These are phyloP conservation scores for Termitomyces sp. DNA, from an alignment of 768 basidiomycete species.

Conservation along the genomic window DNA sequence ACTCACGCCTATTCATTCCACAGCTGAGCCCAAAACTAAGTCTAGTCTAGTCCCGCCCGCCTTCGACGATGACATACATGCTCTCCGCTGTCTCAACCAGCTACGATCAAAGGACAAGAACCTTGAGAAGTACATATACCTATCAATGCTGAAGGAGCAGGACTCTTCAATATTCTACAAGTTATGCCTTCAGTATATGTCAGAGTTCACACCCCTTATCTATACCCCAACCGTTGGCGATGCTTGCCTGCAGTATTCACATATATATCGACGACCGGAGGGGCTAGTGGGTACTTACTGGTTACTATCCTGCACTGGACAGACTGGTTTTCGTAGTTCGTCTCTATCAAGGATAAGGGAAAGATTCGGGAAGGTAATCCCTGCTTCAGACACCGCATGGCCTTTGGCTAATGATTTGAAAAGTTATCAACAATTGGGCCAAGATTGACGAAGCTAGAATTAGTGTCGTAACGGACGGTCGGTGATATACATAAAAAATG, in stretches of 20 bases:
- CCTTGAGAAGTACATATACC: conserved; percentile 84
- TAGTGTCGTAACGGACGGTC: conserved; percentile 88
- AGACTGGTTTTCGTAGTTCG: conserved; percentile 37
- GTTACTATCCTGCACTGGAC: conserved; percentile 8
- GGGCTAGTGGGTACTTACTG: conserved; percentile 46
- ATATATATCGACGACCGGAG: conserved; percentile 71
- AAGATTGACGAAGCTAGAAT: conserved; percentile 74
- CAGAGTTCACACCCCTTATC: conserved; percentile 71
- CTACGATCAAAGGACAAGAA: conserved; percentile 66
- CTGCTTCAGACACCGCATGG: not conserved
- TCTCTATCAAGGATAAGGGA: conserved; percentile 82
- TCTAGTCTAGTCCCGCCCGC: conserved; percentile 58
- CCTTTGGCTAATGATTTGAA: not conserved
- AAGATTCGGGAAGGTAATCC: conserved; percentile 49
- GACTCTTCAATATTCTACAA: conserved; percentile 76
- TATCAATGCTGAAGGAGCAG: conserved; percentile 66
- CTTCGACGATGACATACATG: conserved; percentile 46
- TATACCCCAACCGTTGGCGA: conserved; percentile 94
- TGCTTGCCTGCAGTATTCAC: conserved; percentile 79
- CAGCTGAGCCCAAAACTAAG: conserved; percentile 38
- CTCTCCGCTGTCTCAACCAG: conserved; percentile 58
- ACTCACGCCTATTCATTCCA: conserved; percentile 7
- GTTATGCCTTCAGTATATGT: conserved; percentile 65
- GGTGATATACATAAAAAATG: conserved; percentile 13
- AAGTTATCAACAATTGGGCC: conserved; percentile 70